Conservation (phyloP, 2,329 filamentous ascomycete species). For the Xylaria sp. region DNA sequence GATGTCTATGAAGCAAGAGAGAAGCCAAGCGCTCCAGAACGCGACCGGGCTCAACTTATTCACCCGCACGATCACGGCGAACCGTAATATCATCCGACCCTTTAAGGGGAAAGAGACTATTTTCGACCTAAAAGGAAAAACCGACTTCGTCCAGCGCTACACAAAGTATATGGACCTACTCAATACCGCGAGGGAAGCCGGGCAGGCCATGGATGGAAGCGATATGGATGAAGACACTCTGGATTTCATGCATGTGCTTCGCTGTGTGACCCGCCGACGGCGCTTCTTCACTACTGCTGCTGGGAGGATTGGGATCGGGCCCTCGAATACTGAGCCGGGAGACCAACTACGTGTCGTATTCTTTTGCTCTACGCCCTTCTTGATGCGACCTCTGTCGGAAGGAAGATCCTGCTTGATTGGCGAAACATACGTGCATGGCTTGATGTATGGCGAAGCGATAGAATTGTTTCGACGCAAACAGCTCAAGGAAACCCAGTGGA, state of each 20-base stretch:
- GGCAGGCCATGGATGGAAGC: not conserved
- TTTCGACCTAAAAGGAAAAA: not conserved
- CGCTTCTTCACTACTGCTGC: not conserved
- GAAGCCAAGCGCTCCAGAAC: not conserved
- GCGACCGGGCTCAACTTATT: not conserved
- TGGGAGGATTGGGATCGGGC: not conserved
- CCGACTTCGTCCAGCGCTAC: not conserved
- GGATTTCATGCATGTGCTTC: not conserved
- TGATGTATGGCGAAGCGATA: not conserved
- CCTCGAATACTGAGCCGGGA: not conserved
- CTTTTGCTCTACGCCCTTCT: not conserved
- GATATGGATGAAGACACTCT: not conserved
- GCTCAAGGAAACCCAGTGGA: not conserved
- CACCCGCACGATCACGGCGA: not conserved
- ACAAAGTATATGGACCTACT: not conserved
- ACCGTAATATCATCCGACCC: not conserved
- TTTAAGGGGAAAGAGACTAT: not conserved
- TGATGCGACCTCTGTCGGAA: not conserved
- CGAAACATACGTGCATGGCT: constrained; percentile 1
- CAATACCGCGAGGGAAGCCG: not conserved
- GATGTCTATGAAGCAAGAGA: not conserved
- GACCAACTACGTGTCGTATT: not conserved
- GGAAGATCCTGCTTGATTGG: not conserved
- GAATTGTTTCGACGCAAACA: not conserved
- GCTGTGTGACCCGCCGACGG: not conserved